phyloP scores from a whole-genome alignment of 306 rosid genomes.

The Corylus americana region DNA sequence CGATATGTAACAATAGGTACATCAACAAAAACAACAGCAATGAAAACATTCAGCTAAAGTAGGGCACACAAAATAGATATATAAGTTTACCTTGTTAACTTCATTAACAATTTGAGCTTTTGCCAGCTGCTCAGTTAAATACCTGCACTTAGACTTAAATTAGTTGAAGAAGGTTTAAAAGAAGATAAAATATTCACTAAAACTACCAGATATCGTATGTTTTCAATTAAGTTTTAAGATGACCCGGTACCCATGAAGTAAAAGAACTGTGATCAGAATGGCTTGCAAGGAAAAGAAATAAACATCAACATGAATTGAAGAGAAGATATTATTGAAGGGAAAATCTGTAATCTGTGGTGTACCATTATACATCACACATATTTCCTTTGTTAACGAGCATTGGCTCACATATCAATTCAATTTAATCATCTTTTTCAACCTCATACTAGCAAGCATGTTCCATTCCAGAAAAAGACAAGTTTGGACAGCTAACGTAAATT shows the following conservation, averaged over 20 bases:
- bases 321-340: background rate
- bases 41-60: conserved; percentile 18
- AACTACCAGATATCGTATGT: no score
- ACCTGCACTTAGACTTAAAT: conserved; percentile 46
- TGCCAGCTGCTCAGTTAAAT: conserved; percentile 71
- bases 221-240: background rate
- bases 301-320: background rate
- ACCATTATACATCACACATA: background rate
- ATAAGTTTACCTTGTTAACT: conserved; percentile 70
- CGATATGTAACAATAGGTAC: conserved; percentile 23
- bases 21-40: conserved; percentile 12
- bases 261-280: background rate
- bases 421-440: background rate
- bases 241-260: background rate
- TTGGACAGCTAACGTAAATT: background rate
- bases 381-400: background rate
- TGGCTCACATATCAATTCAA: background rate
- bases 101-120: conserved; percentile 78
- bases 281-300: background rate
- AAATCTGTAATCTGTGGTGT: background rate
- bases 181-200: background rate
- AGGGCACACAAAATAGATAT: conserved; percentile 3
- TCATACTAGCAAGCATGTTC: background rate
- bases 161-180: background rate
- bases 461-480: background rate